Percentiles rank a stretch among this genome's conserved stretches.
Conservation (phyloP, 2,329 filamentous ascomycete genomes). For the Fusarium liriodendri region DNA sequence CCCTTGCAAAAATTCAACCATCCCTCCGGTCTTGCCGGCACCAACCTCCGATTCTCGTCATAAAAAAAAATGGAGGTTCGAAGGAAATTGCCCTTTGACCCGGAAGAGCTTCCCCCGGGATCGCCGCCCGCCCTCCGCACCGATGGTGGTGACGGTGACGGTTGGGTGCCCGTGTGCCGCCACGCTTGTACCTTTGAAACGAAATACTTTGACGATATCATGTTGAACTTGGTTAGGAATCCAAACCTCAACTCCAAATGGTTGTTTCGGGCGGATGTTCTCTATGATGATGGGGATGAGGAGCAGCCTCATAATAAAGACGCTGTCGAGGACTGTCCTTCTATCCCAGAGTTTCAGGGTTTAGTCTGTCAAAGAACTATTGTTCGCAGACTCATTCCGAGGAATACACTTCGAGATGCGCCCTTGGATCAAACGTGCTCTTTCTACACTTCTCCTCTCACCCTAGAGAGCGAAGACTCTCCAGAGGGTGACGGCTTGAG, state of each 20-base stretch:
- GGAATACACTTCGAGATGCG: constrained; percentile 81
- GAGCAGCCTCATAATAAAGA: not conserved
- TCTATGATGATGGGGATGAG: constrained; percentile 54
- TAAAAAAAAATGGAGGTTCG: constrained; percentile 23
- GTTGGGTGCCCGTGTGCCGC: constrained; percentile 66
- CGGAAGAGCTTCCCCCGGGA: constrained; percentile 43
- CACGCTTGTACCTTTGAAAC: constrained; percentile 72
- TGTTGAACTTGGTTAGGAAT: constrained; percentile 81
- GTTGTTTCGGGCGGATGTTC: constrained; percentile 82
- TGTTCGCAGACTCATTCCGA: constrained; percentile 81
- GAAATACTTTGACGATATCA: constrained; percentile 72
- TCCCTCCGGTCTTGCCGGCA: constrained; percentile 4
- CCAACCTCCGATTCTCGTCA: constrained; percentile 5
- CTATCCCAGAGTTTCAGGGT: constrained; percentile 29
- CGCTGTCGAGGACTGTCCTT: not conserved
- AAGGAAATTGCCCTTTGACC: constrained; percentile 44
- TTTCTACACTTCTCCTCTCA: constrained; percentile 63
- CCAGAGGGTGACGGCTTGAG: constrained; percentile 37
- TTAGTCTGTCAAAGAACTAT: constrained; percentile 69
- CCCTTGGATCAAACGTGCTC: constrained; percentile 86
- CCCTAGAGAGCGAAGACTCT: constrained; percentile 3
- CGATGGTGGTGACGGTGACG: not conserved
- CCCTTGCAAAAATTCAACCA: not conserved
- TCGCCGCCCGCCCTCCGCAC: constrained; percentile 40
- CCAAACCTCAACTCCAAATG: constrained; percentile 84